A percentile compares a stretch with the other conserved stretches of the same genome.
Conservation (phyloP, 2,329 filamentous ascomycete species). For the Sclerotinia minor region DNA sequence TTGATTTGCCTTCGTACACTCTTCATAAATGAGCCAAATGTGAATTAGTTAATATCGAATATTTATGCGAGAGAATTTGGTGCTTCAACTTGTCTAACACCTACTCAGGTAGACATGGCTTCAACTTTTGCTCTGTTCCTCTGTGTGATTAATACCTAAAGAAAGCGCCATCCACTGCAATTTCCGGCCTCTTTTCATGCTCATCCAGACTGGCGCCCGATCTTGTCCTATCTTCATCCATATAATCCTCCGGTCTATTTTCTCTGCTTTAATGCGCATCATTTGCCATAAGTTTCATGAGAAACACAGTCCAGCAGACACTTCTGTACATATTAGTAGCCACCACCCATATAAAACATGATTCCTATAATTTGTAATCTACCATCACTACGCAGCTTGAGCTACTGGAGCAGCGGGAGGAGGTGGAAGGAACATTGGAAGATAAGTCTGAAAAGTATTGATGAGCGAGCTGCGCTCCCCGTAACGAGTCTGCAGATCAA, state of each 20-base stretch:
- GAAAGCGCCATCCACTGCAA: background rate
- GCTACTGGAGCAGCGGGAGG: conserved; percentile 50
- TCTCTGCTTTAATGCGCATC: background rate
- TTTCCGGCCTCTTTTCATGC: background rate
- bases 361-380: background rate
- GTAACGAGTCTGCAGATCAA: conserved; percentile 25
- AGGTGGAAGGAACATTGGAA: conserved; percentile 65
- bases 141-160: background rate
- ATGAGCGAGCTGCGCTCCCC: background rate
- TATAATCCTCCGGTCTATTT: background rate
- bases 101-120: background rate
- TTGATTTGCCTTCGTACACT: background rate
- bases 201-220: background rate
- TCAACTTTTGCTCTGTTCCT: background rate
- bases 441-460: conserved; percentile 52
- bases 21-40: background rate
- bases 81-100: background rate
- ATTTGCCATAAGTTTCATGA: background rate
- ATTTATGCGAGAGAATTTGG: background rate
- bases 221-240: background rate
- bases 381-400: conserved; percentile 39
- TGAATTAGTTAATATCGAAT: background rate
- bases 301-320: background rate
- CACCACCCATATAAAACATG: background rate
- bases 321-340: background rate